A percentile compares a stretch with the other conserved stretches of the same genome.
Conservation (phyloP, 257 asterid species). For the Parsonsia alboflavescens region DNA sequence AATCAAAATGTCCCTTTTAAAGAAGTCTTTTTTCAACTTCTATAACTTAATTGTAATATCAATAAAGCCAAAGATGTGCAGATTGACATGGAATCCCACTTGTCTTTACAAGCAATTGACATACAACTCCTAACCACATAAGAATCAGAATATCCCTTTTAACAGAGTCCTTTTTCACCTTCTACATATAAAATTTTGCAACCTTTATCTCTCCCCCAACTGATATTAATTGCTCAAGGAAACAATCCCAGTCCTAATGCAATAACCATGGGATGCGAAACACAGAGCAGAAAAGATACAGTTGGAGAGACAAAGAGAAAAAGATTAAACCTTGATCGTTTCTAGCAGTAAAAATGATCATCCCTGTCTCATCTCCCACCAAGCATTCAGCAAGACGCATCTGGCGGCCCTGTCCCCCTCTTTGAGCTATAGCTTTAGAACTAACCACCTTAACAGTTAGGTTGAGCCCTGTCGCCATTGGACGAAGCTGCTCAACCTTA, state of each 20-base stretch:
- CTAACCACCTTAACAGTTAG: conserved; percentile 34
- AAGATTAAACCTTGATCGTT: conserved; percentile 35
- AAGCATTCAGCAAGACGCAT: conserved; percentile 36
- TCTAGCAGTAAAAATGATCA: conserved; percentile 37
- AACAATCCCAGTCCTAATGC: not conserved
- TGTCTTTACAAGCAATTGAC: not conserved
- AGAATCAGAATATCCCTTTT: not conserved
- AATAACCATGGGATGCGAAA: no score
- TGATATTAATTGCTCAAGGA: not conserved
- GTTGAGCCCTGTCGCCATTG: conserved; percentile 37
- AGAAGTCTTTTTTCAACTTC: no score
- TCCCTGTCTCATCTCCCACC: conserved; percentile 45
- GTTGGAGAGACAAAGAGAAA: not conserved
- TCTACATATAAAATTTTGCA: no score
- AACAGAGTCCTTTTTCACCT: not conserved
- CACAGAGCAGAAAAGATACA: not conserved
- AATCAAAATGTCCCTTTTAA: no score
- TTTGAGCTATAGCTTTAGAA: conserved; percentile 27
- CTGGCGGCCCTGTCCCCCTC: conserved; percentile 33
- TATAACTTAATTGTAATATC: no score
- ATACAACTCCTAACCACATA: not conserved
- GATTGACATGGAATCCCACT: not conserved
- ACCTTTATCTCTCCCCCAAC: not conserved
- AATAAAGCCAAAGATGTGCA: no score
- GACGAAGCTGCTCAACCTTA: conserved; percentile 72